phyloP scores from a whole-genome alignment of 805 yeast species.

The Tetrapisispora namnaoensis region DNA sequence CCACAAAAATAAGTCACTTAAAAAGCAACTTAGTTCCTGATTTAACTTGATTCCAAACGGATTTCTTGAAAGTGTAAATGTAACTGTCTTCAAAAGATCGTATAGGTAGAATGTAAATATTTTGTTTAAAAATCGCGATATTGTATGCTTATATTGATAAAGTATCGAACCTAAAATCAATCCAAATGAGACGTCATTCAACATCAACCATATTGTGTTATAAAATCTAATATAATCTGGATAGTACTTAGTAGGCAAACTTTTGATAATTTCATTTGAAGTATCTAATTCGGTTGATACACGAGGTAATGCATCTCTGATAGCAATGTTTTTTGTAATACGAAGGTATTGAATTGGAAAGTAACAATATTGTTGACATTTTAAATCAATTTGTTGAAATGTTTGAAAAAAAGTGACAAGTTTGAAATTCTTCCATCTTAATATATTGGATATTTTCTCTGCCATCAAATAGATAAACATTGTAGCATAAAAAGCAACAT shows the following conservation, averaged over 20 bases:
- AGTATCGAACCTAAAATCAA: constrained; percentile 43
- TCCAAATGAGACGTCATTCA: constrained; percentile 77
- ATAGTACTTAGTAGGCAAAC: constrained; percentile 36
- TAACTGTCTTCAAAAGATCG: constrained; percentile 36
- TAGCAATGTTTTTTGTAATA: constrained; percentile 25
- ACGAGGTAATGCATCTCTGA: constrained; percentile 10
- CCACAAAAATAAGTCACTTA: constrained; percentile 85
- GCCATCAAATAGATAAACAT: constrained; percentile 11
- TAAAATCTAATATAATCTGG: constrained; percentile 68
- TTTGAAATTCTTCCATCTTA: constrained; percentile 13
- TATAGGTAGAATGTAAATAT: constrained; percentile 24
- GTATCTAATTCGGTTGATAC: constrained; percentile 8
- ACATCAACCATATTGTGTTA: constrained; percentile 79
- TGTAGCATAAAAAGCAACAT: constrained; percentile 3
- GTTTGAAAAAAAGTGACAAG: constrained; percentile 40
- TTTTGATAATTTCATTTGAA: constrained; percentile 12
- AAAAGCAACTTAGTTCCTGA: constrained; percentile 70
- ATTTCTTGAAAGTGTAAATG: constrained; percentile 71
- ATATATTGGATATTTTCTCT: constrained; percentile 7
- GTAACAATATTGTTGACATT: constrained; percentile 65
- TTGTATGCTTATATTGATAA: constrained; percentile 29
- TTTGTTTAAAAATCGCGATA: constrained; percentile 31
- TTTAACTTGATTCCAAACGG: constrained; percentile 94
- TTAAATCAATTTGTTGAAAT: constrained; percentile 68
- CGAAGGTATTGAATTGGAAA: constrained; percentile 72